Evolutionary conservation across 257 asterid genomes (phyloP), one percentile per base, ranked within the genome.

Genomic region (Knoxia roxburghii): DNA sequence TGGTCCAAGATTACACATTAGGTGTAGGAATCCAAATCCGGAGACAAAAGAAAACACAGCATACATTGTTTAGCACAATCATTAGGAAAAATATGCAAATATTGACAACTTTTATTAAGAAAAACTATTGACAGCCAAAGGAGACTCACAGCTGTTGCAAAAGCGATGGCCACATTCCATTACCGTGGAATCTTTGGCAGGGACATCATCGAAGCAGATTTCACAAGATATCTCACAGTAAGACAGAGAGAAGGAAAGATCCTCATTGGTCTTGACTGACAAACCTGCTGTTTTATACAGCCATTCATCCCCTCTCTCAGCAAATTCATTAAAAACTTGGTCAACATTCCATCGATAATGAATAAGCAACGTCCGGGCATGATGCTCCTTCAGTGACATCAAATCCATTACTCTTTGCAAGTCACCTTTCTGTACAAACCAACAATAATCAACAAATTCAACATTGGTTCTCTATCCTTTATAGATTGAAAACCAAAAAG

Each of bases 131-230:
- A 27, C 39, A 35, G 12, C 21, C n/a, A n/a, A 61, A 68, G 64
- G 2, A 62, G 71, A 52, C 86, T 86, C 68, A 86, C 94, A 86
- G 35, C 72, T 74, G 69, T 82, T 76, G 86, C 94, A 86, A 78
- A 82, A 86, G 55, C 80, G 74, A 75, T 82, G 94, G 76, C 89
- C 86, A 67, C 94, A 86, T 4, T 86, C 88, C 88, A 82, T 84
- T 24, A 71, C 60, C 13, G 86, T 84, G 23, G 61, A 80, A 41
- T 80, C 73, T 7, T 43, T 68, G 17, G 76, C 48, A 20, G 72
- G 71, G 59, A 82, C 58, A 20, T 82, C 86, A 6, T 86, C 84
- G 43, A 57, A 84, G 78, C 90, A 86, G 72, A 86, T 81, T 65
- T 68, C 68, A 54, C 92, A 86, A 23, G 73, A 64, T 62, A 65